phyloP scores from a whole-genome alignment of 345 rosid species.

The Excoecaria agallocha region DNA sequence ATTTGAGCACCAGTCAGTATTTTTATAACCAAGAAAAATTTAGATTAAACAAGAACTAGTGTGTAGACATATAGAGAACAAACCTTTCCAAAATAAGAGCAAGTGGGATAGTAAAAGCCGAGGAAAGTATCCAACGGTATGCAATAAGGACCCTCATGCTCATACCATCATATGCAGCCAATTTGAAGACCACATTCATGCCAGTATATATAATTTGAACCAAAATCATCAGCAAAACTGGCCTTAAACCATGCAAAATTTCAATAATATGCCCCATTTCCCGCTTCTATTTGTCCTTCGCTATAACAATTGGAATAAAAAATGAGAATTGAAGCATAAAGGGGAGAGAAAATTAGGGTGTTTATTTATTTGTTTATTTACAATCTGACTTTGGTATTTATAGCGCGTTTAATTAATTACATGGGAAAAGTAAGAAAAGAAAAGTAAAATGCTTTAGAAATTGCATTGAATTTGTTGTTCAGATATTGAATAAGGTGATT shows the following conservation, averaged over 20 bases:
- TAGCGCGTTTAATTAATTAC: neutral
- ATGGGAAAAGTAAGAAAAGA: neutral
- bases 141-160: conserved; percentile 14
- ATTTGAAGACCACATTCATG: conserved; percentile 12
- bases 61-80: neutral
- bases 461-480: neutral
- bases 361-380: neutral
- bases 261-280: conserved; percentile 1
- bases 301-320: neutral
- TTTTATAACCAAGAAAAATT: neutral
- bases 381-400: neutral
- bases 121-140: conserved; percentile 15
- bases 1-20: too few species aligned
- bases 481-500: neutral
- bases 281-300: neutral
- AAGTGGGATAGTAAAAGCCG: conserved; percentile 15
- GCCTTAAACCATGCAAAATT: conserved; percentile 1
- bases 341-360: too few species aligned
- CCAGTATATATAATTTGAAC: conserved; percentile 14
- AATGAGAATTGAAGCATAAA: neutral
- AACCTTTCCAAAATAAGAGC: conserved; percentile 24
- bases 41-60: neutral
- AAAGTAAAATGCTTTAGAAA: neutral
- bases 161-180: conserved; percentile 19
- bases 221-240: conserved; percentile 13